phyloP scores from a whole-genome alignment of 176 grass and related monocot species.

The Leersia perrieri region DNA sequence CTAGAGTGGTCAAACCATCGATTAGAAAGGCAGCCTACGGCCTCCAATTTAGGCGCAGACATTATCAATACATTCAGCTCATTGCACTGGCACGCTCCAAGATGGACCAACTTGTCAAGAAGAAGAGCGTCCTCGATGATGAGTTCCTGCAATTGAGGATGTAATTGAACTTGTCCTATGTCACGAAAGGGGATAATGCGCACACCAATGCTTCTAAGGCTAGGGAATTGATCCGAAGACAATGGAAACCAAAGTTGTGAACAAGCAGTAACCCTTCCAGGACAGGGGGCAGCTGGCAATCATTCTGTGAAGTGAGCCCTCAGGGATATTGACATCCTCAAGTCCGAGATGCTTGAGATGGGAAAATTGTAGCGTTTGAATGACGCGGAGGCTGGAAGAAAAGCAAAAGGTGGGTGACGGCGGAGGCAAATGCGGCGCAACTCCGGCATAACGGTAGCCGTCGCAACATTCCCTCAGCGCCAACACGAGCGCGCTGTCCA shows the following conservation, averaged over 20 bases:
- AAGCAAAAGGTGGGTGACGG: conserved; percentile 25
- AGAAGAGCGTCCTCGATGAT: not conserved
- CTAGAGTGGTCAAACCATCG: not conserved
- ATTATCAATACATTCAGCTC: not conserved
- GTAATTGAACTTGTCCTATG: too few relatives aligned
- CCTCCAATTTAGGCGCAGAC: not conserved
- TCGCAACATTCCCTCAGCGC: not conserved
- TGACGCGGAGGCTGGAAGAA: not conserved
- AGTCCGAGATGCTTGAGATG: not conserved
- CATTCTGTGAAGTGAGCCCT: not conserved
- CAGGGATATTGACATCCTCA: not conserved
- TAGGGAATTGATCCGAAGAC: not conserved
- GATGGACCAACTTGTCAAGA: not conserved
- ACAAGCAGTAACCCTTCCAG: not conserved
- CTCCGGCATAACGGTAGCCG: too few relatives aligned
- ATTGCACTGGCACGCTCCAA: too few relatives aligned
- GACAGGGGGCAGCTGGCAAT: not conserved
- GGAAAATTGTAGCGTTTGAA: not conserved
- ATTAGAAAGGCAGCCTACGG: not conserved
- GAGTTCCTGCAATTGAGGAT: not conserved
- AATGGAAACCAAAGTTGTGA: not conserved
- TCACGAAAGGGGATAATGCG: too few relatives aligned
- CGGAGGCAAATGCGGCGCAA: not conserved
- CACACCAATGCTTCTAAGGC: not conserved
- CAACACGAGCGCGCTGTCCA: not conserved